phyloP scores from a whole-genome alignment of 2,329 filamentous ascomycete species.

The Microcyclospora pomicola region DNA sequence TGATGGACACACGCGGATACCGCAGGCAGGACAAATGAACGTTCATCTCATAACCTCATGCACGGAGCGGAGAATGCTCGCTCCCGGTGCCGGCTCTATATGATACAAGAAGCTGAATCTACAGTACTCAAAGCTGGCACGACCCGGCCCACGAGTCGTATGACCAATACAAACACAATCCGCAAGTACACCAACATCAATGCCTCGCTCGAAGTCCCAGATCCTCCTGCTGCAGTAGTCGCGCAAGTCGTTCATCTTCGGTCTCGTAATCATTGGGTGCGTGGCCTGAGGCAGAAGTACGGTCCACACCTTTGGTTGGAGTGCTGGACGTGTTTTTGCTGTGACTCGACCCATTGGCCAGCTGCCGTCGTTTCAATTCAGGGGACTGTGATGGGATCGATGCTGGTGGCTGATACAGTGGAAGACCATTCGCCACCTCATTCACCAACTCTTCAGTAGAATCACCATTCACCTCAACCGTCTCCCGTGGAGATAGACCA shows the following conservation, averaged over 20 bases:
- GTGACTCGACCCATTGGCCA: slow-evolving; percentile 4
- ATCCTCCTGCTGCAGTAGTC: slow-evolving; percentile 10
- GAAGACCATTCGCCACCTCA: slow-evolving; percentile 5
- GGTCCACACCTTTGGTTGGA: slow-evolving; percentile 10
- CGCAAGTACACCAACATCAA: no score
- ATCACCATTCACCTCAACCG: neutral
- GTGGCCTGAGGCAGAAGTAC: slow-evolving; percentile 7
- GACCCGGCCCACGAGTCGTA: no score
- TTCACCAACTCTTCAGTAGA: neutral
- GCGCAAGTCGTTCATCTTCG: slow-evolving; percentile 7
- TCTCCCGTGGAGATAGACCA: neutral
- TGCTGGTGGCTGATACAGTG: slow-evolving; percentile 18
- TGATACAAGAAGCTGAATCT: no score
- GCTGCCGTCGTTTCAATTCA: slow-evolving; percentile 11
- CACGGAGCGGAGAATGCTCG: no score
- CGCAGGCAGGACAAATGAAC: neutral
- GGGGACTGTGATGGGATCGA: slow-evolving; percentile 16
- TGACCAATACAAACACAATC: no score
- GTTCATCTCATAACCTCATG: neutral
- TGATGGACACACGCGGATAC: neutral
- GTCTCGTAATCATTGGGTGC: slow-evolving; percentile 4
- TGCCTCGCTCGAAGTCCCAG: slow-evolving; percentile 7
- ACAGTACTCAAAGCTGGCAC: no score
- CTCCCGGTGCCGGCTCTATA: no score
- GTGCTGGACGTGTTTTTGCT: neutral